These are phyloP conservation scores for Neopestalotiopsis clavispora DNA, from an alignment of 2,329 filamentous ascomycete species.

Conservation along the genomic window DNA sequence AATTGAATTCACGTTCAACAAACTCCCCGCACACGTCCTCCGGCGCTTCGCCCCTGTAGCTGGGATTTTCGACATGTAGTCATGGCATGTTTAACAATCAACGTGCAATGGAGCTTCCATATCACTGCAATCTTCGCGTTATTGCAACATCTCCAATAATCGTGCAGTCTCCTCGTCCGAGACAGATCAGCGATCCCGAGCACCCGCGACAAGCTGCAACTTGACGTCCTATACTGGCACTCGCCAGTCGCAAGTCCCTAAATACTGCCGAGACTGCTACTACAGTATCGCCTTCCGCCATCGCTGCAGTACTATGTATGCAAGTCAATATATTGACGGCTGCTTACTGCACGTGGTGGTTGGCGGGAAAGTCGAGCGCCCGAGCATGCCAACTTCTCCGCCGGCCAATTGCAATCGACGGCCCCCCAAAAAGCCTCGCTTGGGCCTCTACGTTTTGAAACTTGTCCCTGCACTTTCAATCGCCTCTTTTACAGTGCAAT, in stretches of 20 bases:
- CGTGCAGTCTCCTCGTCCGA: background rate
- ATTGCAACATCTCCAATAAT: too few species aligned
- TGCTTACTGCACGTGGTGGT: slow-evolving; percentile 7
- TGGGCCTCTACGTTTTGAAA: slow-evolving; percentile 4
- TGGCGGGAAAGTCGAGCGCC: background rate
- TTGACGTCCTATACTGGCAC: background rate
- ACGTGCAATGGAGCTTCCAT: too few species aligned
- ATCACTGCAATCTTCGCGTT: too few species aligned
- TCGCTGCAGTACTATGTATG: background rate
- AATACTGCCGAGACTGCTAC: background rate
- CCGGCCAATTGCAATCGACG: background rate
- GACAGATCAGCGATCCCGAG: background rate
- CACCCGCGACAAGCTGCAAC: background rate
- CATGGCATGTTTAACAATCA: too few species aligned
- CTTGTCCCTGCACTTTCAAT: background rate
- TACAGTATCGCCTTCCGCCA: background rate
- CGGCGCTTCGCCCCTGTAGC: too few species aligned
- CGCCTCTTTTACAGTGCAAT: background rate
- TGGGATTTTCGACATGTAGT: too few species aligned
- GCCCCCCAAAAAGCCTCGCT: background rate
- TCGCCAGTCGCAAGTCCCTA: background rate
- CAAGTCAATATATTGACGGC: background rate
- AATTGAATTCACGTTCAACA: too few species aligned
- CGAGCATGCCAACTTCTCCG: background rate
- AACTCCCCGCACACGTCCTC: too few species aligned